These are phyloP conservation scores for Candida germanica DNA, from an alignment of 805 yeast genomes.

Conservation along the genomic window DNA sequence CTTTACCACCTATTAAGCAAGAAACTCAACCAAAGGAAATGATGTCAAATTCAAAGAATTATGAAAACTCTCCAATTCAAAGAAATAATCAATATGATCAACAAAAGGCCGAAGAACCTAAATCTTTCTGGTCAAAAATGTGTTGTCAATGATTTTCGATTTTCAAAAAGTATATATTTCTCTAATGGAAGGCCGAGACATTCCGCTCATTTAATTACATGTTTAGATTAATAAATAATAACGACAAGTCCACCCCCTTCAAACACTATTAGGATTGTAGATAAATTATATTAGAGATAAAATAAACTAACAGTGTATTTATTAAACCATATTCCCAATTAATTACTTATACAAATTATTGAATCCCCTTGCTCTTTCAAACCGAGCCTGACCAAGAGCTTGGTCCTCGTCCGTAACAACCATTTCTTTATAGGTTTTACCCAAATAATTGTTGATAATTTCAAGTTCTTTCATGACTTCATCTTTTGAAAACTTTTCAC, in stretches of 20 bases:
- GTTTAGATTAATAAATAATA: too few relatives aligned
- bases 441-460: conserved; percentile 21
- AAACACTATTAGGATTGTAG: too few relatives aligned
- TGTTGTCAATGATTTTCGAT: conserved; percentile 37
- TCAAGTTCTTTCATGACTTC: conserved; percentile 18
- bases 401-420: conserved; percentile 19
- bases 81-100: conserved; percentile 32
- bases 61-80: conserved; percentile 18
- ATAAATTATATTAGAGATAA: too few relatives aligned
- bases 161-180: conserved; percentile 3
- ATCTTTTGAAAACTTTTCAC: conserved; percentile 25
- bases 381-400: conserved; percentile 7
- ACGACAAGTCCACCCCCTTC: too few relatives aligned
- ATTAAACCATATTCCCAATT: too few relatives aligned
- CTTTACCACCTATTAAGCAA: conserved; percentile 47
- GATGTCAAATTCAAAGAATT: conserved; percentile 14
- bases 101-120: conserved; percentile 37
- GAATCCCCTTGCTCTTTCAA: too few relatives aligned
- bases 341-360: too few relatives aligned
- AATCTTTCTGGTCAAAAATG: conserved; percentile 42
- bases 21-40: conserved; percentile 18
- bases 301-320: too few relatives aligned
- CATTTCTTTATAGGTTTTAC: conserved; percentile 26
- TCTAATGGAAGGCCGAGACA: neutral
- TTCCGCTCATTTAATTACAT: too few relatives aligned